A percentile compares a stretch with the other conserved stretches of the same genome.
Evolutionary conservation across 495 filamentous ascomycete species (phyloP).

Genomic region (Ramalina intermedia): DNA sequence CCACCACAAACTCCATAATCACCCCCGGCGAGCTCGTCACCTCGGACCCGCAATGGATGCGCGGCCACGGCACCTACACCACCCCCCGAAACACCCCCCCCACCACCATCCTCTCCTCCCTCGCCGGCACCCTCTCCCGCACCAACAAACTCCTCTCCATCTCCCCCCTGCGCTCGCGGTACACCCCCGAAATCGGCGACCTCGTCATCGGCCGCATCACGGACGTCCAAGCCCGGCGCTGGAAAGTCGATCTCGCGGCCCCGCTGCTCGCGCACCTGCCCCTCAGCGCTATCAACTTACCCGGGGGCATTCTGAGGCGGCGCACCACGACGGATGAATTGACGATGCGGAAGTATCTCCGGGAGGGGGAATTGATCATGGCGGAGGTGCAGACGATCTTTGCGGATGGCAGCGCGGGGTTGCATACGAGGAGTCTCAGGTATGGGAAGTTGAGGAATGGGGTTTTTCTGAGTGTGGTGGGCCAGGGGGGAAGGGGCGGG

Average conservation of each 20-base stretch:
- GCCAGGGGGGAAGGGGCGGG: slow-evolving; percentile 60
- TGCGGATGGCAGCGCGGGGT: slow-evolving; percentile 61
- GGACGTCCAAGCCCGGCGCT: slow-evolving; percentile 76
- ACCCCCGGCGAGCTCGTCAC: slow-evolving; percentile 87
- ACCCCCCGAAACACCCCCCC: slow-evolving; percentile 19
- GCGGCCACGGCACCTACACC: slow-evolving; percentile 70
- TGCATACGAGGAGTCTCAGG: slow-evolving; percentile 80
- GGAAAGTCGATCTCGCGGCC: slow-evolving; percentile 85
- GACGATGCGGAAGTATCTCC: slow-evolving; percentile 85
- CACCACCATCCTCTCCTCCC: slow-evolving; percentile 63
- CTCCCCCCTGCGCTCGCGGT: slow-evolving; percentile 76
- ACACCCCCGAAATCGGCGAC: slow-evolving; percentile 90
- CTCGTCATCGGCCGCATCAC: slow-evolving; percentile 87
- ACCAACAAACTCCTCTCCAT: slow-evolving; percentile 95
- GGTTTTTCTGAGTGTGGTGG: slow-evolving; percentile 65
- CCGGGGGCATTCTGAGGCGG: slow-evolving; percentile 81
- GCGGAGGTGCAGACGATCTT: slow-evolving; percentile 83
- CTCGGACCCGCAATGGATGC: slow-evolving; percentile 84
- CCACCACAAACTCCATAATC: slow-evolving; percentile 71
- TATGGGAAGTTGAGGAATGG: slow-evolving; percentile 95
- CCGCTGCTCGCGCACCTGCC: slow-evolving; percentile 71
- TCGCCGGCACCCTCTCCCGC: slow-evolving; percentile 73
- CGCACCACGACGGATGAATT: slow-evolving; percentile 89
- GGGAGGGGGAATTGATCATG: slow-evolving; percentile 76
- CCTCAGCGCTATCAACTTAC: slow-evolving; percentile 79